Percentiles rank a stretch among this genome's conserved stretches.
These are phyloP conservation scores for Entomortierella chlamydospora DNA, from an alignment of 192 early-diverging fungal species.

Conservation along the genomic window DNA sequence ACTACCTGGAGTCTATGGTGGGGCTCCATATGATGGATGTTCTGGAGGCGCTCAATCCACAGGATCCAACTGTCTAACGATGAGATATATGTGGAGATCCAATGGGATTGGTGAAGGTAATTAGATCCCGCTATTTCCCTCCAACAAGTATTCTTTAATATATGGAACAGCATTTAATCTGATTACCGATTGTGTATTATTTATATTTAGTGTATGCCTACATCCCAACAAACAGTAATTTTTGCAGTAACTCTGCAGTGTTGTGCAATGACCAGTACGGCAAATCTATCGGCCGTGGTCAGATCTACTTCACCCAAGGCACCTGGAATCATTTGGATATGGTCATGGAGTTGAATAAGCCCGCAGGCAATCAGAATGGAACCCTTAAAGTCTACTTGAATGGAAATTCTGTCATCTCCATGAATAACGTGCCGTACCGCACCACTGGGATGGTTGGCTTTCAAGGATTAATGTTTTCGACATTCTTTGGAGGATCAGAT, in stretches of 20 bases:
- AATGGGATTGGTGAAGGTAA: slow-evolving; percentile 51
- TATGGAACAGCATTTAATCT: too few species aligned
- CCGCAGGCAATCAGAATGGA: slow-evolving; percentile 52
- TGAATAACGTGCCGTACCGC: slow-evolving; percentile 54
- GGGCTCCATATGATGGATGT: slow-evolving; percentile 53
- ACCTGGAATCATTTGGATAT: slow-evolving; percentile 60
- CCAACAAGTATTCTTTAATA: too few species aligned
- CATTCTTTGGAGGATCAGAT: slow-evolving; percentile 64
- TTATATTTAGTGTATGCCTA: slow-evolving; percentile 58
- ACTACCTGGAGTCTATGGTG: slow-evolving; percentile 62
- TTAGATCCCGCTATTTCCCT: not conserved
- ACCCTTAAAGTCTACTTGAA: slow-evolving; percentile 58
- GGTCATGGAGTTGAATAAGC: slow-evolving; percentile 53
- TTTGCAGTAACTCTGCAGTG: slow-evolving; percentile 44
- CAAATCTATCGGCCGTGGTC: slow-evolving; percentile 61
- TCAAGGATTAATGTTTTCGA: slow-evolving; percentile 60
- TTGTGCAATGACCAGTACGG: slow-evolving; percentile 62
- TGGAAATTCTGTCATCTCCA: slow-evolving; percentile 43
- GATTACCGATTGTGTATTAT: not conserved
- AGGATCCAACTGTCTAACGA: slow-evolving; percentile 58
- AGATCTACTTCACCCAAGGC: slow-evolving; percentile 53
- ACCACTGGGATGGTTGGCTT: slow-evolving; percentile 56
- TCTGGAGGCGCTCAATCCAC: slow-evolving; percentile 60
- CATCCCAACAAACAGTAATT: slow-evolving; percentile 43
- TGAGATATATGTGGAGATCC: slow-evolving; percentile 64